Evolutionary conservation across 2,329 filamentous ascomycete genomes (phyloP), one percentile per base, ranked within the genome.

Genomic region (Huntiella omanensis): DNA sequence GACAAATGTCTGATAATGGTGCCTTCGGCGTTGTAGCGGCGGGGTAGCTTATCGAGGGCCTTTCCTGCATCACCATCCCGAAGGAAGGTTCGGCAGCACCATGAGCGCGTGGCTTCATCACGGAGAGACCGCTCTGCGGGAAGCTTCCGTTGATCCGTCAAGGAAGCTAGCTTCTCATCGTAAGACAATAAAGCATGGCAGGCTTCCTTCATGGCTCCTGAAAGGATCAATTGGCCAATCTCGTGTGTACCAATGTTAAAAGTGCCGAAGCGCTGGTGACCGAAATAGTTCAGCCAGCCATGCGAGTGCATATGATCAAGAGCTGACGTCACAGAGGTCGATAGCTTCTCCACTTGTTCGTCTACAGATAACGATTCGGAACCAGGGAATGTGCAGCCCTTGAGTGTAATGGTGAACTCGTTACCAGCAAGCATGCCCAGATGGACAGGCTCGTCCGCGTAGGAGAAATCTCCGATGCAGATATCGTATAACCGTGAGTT

Each of bases 281-380:
- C 91, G 57, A 87, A 98, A 64, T 96, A 98, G 63, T 98, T 98
- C 62, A 98, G 78, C 67, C 92, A 98, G 2, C 91, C 91, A 39
- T 79, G 71, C 38, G 75, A 64, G 46, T 71, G 67, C 53, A 96
- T 74, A 52, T 79, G 74, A 37, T 71, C 65, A 43, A 94, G 64
- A 1, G 83, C 69, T 11, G 68, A 60, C 47, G 68, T 67, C 7
- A 77, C 66, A 34, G 70, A 58, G 19, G 52, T 46, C 46, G 53
- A 55, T 39, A 65, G 52, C 33, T 54, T 52, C 12, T 57, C 53
- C 6, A 62, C 53, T 32, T 55, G 56, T 19, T 60, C 56, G 4
- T 52, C 35, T 5, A 59, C 47, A 0, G 56, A 36, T 17, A 54
- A 53, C 12, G 53, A 49, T 4, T 45, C 47, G 2, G 52, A 57